These are phyloP conservation scores for Zygosaccharomyces gambellarensis DNA, from an alignment of 805 yeast genomes.

Conservation along the genomic window DNA sequence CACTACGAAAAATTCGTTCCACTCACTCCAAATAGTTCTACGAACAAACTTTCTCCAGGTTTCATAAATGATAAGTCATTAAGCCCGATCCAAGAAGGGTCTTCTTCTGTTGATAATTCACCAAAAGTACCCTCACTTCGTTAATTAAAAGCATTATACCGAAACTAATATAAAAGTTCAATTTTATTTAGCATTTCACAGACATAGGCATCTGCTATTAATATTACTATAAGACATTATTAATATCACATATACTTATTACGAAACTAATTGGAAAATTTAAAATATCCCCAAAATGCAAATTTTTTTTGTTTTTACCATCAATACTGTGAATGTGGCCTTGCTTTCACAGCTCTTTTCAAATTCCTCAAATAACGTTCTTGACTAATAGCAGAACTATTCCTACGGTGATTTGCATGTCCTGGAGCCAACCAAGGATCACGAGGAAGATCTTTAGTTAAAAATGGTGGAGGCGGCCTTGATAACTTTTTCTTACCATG, in stretches of 20 bases:
- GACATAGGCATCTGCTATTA: constrained; percentile 3
- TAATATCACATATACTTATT: background rate
- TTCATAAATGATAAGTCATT: constrained; percentile 22
- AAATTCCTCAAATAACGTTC: constrained; percentile 11
- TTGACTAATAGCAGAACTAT: background rate
- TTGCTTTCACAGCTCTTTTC: constrained; percentile 11
- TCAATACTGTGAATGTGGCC: background rate
- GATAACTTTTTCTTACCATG: background rate
- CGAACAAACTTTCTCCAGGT: constrained; percentile 26
- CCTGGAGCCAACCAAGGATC: background rate
- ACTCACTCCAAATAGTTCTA: constrained; percentile 21
- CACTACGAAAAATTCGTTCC: constrained; percentile 9
- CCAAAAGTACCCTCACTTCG: constrained; percentile 14
- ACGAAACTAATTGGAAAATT: background rate
- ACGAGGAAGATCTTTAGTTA: background rate
- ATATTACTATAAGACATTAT: background rate
- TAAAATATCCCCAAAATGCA: background rate
- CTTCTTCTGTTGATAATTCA: constrained; percentile 29
- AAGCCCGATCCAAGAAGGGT: constrained; percentile 33
- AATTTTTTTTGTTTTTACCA: background rate
- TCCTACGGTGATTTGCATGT: background rate
- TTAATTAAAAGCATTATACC: background rate
- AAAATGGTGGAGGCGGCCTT: constrained; percentile 10
- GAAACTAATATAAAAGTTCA: background rate
- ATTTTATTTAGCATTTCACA: constrained; percentile 4